phyloP scores from a whole-genome alignment of 257 asterid species.

The Lycium ferocissimum region DNA sequence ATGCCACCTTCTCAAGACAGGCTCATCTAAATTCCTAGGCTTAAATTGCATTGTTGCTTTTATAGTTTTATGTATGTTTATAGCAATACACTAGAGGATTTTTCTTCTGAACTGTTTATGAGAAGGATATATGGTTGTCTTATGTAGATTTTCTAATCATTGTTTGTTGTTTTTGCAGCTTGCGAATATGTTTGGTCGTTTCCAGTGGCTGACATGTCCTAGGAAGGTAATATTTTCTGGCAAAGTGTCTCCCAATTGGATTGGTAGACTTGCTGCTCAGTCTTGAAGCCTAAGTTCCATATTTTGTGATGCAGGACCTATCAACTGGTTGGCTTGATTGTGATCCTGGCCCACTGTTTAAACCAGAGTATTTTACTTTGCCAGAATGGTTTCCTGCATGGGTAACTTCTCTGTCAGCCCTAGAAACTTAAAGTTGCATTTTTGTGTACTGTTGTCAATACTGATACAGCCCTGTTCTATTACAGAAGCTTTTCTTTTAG shows the following conservation, averaged over 20 bases:
- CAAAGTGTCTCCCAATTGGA: constrained; percentile 25
- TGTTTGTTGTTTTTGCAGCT: constrained; percentile 57
- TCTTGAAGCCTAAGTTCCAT: constrained; percentile 27
- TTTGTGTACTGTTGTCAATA: background rate
- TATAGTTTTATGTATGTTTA: constrained; percentile 5
- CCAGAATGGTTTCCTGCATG: constrained; percentile 81
- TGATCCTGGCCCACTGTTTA: constrained; percentile 85
- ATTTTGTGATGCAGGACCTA: constrained; percentile 65
- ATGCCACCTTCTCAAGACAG: constrained; percentile 24
- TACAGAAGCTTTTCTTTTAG: background rate
- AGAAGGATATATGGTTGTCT: constrained; percentile 2
- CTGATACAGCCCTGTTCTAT: background rate
- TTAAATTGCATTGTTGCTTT: background rate
- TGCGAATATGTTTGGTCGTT: constrained; percentile 81
- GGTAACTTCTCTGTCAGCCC: constrained; percentile 50
- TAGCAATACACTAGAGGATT: background rate
- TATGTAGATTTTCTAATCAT: constrained; percentile 22
- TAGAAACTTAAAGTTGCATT: background rate
- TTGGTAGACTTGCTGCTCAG: constrained; percentile 18
- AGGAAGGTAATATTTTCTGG: constrained; percentile 69
- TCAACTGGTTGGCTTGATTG: constrained; percentile 96
- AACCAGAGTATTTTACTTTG: constrained; percentile 70
- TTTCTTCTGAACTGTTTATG: background rate
- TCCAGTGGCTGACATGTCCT: constrained; percentile 97
- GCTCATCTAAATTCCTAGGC: background rate